A percentile compares a stretch with the other conserved stretches of the same genome.
Evolutionary conservation across 495 filamentous ascomycete genomes (phyloP).

Genomic region (Hypoxylon lenormandii): DNA sequence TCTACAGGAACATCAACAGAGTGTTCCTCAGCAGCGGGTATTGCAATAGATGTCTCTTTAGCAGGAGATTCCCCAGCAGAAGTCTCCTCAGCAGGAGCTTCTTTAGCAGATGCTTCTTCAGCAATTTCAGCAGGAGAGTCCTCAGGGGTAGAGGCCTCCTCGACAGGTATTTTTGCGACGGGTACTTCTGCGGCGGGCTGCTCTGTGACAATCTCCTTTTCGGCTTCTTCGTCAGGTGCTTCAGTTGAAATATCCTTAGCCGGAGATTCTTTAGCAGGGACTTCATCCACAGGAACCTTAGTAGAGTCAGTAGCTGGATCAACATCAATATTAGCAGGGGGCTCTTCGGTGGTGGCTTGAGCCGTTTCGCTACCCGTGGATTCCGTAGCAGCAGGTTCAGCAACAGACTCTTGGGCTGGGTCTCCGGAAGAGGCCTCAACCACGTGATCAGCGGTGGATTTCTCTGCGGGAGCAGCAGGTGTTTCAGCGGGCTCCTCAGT

Average conservation of each 20-base stretch:
- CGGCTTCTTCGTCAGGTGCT: slow-evolving; percentile 1
- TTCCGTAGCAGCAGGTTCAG: slow-evolving; percentile 13
- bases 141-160: not conserved
- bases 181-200: slow-evolving; percentile 26
- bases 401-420: slow-evolving; percentile 1
- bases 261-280: slow-evolving; percentile 11
- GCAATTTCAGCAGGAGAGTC: slow-evolving; percentile 6
- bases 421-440: slow-evolving; percentile 31
- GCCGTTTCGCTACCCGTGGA: not conserved
- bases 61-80: slow-evolving; percentile 8
- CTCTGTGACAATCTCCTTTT: slow-evolving; percentile 29
- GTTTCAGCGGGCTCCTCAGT: slow-evolving; percentile 3
- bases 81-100: not conserved
- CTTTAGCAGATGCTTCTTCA: slow-evolving; percentile 9
- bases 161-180: slow-evolving; percentile 18
- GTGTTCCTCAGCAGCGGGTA: no score
- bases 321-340: not conserved
- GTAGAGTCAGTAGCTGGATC: slow-evolving; percentile 10
- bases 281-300: not conserved
- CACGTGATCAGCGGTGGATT: slow-evolving; percentile 13
- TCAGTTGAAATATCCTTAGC: slow-evolving; percentile 12
- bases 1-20: no score
- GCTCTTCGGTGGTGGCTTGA: slow-evolving; percentile 13
- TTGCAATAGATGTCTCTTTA: no score
- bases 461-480: slow-evolving; percentile 20